A percentile compares a stretch with the other conserved stretches of the same genome.
These are phyloP conservation scores for Vitis riparia DNA, from an alignment of 164 flowering plant genomes.

Conservation along the genomic window DNA sequence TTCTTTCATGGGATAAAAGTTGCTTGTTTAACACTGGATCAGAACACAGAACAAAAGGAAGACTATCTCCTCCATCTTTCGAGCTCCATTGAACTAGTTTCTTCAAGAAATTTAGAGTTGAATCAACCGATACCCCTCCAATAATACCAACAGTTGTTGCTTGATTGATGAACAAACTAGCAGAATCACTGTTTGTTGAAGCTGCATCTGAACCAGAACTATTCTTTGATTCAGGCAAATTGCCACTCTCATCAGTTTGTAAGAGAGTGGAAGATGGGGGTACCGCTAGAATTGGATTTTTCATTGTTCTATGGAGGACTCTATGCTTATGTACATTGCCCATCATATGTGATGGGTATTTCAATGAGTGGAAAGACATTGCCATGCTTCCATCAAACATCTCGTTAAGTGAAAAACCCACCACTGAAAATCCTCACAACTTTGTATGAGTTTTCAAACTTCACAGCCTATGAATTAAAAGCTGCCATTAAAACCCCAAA, in stretches of 20 bases:
- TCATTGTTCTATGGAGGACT: slow-evolving; percentile 8
- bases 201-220: slow-evolving; percentile 15
- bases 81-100: slow-evolving; percentile 57
- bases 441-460: not conserved
- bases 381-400: slow-evolving; percentile 28
- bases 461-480: not conserved
- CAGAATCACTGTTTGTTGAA: slow-evolving; percentile 5
- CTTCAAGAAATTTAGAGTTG: slow-evolving; percentile 55
- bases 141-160: slow-evolving; percentile 62
- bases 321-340: slow-evolving; percentile 12
- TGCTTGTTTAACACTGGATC: slow-evolving; percentile 58
- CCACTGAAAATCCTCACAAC: slow-evolving; percentile 1
- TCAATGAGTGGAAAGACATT: slow-evolving; percentile 24
- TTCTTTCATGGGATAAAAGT: slow-evolving; percentile 28
- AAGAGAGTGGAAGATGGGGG: slow-evolving; percentile 28
- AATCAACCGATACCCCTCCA: slow-evolving; percentile 65
- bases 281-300: slow-evolving; percentile 21
- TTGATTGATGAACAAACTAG: slow-evolving; percentile 32
- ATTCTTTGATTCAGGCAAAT: slow-evolving; percentile 22
- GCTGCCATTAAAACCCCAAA: not conserved
- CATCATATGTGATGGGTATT: slow-evolving; percentile 14
- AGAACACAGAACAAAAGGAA: slow-evolving; percentile 67
- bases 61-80: slow-evolving; percentile 35
- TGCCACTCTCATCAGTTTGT: slow-evolving; percentile 28
- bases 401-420: slow-evolving; percentile 2